These are phyloP conservation scores for Jaapia argillacea DNA, from an alignment of 768 basidiomycete genomes.

Conservation along the genomic window DNA sequence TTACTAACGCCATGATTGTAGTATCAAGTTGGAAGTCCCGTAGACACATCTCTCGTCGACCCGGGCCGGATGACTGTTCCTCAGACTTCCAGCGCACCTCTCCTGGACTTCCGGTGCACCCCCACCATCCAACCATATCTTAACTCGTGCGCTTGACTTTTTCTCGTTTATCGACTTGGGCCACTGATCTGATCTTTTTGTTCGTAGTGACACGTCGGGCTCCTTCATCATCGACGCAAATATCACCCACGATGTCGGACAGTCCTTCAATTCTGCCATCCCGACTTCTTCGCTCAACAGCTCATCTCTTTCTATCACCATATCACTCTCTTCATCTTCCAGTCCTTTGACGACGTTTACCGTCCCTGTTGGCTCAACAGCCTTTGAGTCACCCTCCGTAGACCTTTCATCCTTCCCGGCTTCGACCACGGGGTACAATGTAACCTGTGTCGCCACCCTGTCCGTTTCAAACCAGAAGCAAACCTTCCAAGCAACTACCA, in stretches of 20 bases:
- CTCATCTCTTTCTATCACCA: constrained; percentile 21
- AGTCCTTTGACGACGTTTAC: too few relatives aligned
- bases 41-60: too few relatives aligned
- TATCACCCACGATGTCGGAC: constrained; percentile 23
- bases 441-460: constrained; percentile 26
- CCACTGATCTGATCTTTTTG: too few relatives aligned
- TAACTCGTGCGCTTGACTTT: constrained; percentile 26
- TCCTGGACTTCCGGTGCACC: constrained; percentile 36
- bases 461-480: constrained; percentile 11
- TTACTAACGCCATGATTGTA: too few relatives aligned
- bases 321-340: constrained; percentile 9
- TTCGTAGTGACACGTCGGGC: too few relatives aligned
- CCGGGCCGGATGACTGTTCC: too few relatives aligned
- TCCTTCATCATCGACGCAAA: constrained; percentile 28
- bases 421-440: constrained; percentile 17
- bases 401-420: constrained; percentile 26
- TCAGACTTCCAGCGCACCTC: constrained; percentile 20
- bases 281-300: constrained; percentile 3
- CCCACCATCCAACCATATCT: constrained; percentile 40
- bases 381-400: constrained; percentile 22
- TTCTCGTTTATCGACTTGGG: too few relatives aligned
- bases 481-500: constrained; percentile 19
- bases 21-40: too few relatives aligned
- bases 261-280: constrained; percentile 19
- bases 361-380: constrained; percentile 25